Evolutionary conservation across 2,329 filamentous ascomycete genomes (phyloP), one percentile per base, ranked within the genome.

Genomic region (Celoporthe dispersa): DNA sequence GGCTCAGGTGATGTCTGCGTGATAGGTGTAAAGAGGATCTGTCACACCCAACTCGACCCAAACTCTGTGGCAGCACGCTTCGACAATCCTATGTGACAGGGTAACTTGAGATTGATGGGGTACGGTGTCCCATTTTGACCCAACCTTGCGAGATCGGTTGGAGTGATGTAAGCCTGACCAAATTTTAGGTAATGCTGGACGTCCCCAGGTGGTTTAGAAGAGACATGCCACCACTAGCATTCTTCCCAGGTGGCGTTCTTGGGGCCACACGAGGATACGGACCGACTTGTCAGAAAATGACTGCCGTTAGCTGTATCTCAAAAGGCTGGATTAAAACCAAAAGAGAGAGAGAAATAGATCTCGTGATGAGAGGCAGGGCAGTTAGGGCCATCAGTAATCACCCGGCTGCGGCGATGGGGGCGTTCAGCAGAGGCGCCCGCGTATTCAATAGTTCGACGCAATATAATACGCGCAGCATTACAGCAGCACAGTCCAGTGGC

Each of bases 361-460:
- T 22, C 55, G 28, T 59, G 55, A 35, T 59, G 55, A 59, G 55
- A 59, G 55, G 55, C 31, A 33, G 28, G 55, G 31, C 28, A 19
- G 7, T 28, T 2, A 28, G 28, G 28, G 31, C 31, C 55, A 59
- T 59, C 55, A 59, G 31, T 59, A 35, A 59, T 59, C 55, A 19
- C 28, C 25, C 51, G n/a, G 22, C 44, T 57, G 53, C 6, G 28
- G n/a, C 11, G 51, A 55, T 55, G 51, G 51, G 51, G 51, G 51
- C 51, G 51, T 55, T 55, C 51, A 55, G 51, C 51, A 55, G 51
- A 28, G 55, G 55, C 55, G 28, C 55, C 19, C 7, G 28, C 31
- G 31, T 31, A 35, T 33, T 59, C 55, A 35, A 59, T 59, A 59
- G 55, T 59, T 59, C 16, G 55, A 59, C 28, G 28, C 28, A 59